Base-by-base conservation (phyloP, 257 asterid genomes). In the Ilex asprella region DNA sequence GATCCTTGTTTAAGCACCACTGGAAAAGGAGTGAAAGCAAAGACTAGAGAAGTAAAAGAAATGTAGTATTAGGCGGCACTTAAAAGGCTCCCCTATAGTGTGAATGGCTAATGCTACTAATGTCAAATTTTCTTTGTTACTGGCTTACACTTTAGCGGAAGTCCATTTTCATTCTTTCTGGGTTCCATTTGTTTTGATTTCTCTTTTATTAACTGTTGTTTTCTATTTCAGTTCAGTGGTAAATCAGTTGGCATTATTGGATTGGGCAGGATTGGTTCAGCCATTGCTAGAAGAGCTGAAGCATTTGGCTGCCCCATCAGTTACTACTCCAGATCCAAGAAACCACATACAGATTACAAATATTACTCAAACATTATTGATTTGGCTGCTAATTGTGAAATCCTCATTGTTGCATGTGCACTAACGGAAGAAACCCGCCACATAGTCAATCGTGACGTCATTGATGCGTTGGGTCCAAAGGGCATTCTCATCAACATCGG, bases 251-350 rank as follows among this genome's bases (percentile, higher is more conserved):
- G 94, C 54, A 84, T 88, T 30, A 68, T 88, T 2, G 96, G 95
- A 29, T 67, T 86, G 64, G 95, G 92, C 21, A 76, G 96, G 58
- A 88, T 86, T 56, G 96, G 96, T 30, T 80, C 87, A 50, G 92
- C 95, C 70, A 80, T 88, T 27, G 93, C 95, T 32, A 84, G 60
- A 59, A 76, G 95, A 70, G 95, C 83, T 29, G 84, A 76, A 79
- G 96, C 84, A 65, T 88, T 88, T 57, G 86, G 83, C 30, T 88
- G 96, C 68, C 50, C 73, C 30, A 66, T 88, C 30, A 66, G 83
- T 54, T 88, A 85, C 75, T 63, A 75, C 60, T 85, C 96, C 3
- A 78, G 88, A 58, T 66, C 90, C 2, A 68, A 30, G 16, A 88
- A 88, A 74, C 71, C 72, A 12, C 59, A 69, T 53, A 62, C 74